Evolutionary conservation across 2,329 filamentous ascomycete genomes (phyloP).

Genomic region (Trichoderma koningiopsis): DNA sequence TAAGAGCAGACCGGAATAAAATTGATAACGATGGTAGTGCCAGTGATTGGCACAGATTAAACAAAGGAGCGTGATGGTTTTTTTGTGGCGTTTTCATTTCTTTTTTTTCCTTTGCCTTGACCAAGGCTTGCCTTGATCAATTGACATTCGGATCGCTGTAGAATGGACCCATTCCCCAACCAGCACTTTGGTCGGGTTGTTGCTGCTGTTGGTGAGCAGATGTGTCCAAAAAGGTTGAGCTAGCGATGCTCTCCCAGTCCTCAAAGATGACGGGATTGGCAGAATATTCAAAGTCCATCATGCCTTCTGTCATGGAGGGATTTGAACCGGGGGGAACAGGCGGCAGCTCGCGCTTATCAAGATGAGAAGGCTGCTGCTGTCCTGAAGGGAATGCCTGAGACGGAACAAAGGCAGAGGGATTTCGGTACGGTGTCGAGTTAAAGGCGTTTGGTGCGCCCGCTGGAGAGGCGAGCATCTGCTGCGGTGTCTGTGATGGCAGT

Average conservation of each 20-base stretch:
- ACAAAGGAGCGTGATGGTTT: conserved; percentile 25
- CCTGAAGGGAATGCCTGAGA: conserved; percentile 36
- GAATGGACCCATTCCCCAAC: conserved; percentile 43
- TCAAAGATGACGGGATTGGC: conserved; percentile 43
- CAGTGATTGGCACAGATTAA: conserved; percentile 13
- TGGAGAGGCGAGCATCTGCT: conserved; percentile 26
- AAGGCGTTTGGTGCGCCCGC: conserved; percentile 32
- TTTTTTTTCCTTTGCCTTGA: not conserved
- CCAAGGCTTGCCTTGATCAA: conserved; percentile 31
- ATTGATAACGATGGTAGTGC: not conserved
- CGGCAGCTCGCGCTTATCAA: conserved; percentile 44
- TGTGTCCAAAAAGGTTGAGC: conserved; percentile 40
- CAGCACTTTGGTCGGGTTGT: conserved; percentile 25
- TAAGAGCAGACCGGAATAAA: not conserved
- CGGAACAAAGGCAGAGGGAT: conserved; percentile 15
- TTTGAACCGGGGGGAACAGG: conserved; percentile 34
- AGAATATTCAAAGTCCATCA: conserved; percentile 51
- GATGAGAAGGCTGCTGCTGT: conserved; percentile 34
- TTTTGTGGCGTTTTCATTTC: not conserved
- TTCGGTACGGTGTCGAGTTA: conserved; percentile 35
- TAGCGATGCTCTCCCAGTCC: conserved; percentile 46
- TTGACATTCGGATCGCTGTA: conserved; percentile 39
- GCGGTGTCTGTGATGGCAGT: conserved; percentile 38
- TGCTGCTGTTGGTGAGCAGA: conserved; percentile 33
- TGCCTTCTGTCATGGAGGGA: conserved; percentile 34